Conservation (phyloP, 495 filamentous ascomycete species). For the Neurospora hispaniola region DNA sequence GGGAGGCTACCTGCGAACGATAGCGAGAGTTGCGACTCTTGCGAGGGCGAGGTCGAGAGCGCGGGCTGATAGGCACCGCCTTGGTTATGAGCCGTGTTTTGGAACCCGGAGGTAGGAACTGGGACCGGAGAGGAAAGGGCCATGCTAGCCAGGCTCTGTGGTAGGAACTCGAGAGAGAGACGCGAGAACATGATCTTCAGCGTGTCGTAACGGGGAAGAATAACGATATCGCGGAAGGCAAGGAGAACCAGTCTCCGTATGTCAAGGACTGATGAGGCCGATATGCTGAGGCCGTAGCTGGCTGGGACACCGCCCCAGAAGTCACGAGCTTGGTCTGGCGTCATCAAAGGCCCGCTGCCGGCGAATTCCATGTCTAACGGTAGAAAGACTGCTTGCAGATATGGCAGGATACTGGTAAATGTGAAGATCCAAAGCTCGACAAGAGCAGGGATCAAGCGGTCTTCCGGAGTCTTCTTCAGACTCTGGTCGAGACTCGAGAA, state of each 20-base stretch:
- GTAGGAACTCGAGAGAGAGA: conserved; percentile 72
- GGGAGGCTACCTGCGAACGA: conserved; percentile 26
- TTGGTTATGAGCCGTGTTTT: conserved; percentile 5
- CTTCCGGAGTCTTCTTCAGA: conserved; percentile 64
- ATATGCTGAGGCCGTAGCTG: conserved; percentile 21
- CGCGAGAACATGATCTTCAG: conserved; percentile 86
- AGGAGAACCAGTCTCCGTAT: conserved; percentile 80
- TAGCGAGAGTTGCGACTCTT: conserved; percentile 28
- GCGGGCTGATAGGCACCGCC: conserved; percentile 6
- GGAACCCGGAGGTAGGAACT: conserved; percentile 28
- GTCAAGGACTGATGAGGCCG: conserved; percentile 51
- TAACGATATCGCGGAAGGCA: conserved; percentile 80
- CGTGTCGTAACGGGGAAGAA: conserved; percentile 73
- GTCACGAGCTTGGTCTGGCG: conserved; percentile 61
- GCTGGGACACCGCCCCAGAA: conserved; percentile 66
- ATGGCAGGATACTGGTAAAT: conserved; percentile 82
- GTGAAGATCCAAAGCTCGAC: conserved; percentile 91
- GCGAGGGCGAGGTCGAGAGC: conserved; percentile 21
- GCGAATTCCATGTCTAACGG: conserved; percentile 92
- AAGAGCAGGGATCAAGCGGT: conserved; percentile 70
- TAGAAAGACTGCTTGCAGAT: conserved; percentile 92
- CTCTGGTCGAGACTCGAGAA: conserved; percentile 81
- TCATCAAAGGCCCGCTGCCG: conserved; percentile 69
- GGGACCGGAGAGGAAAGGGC: conserved; percentile 31
- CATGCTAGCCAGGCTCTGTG: conserved; percentile 43